Base-by-base conservation (phyloP, 495 filamentous ascomycete species). In the Lophiotrema nucula region DNA sequence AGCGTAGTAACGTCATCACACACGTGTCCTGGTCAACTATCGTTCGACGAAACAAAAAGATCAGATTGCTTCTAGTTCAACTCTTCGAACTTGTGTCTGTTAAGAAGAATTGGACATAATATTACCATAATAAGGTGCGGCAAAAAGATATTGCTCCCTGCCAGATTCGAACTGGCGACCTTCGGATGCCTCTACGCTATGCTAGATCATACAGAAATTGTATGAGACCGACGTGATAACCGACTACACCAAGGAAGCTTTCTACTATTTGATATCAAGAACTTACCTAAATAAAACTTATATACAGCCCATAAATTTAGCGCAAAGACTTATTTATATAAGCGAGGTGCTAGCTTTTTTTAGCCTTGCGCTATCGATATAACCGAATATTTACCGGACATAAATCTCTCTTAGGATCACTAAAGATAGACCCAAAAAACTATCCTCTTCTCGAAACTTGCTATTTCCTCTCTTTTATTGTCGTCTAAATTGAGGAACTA, bases 161-260 rank as follows among this genome's bases (percentile, higher is more conserved):
- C 49, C 49, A 53, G 49, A 53, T 23, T 53, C 49, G 49, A 53
- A 53, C 49, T 53, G 49, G 49, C 49, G 49, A 42, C 49, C 49
- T 53, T 53, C 8, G 49, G 49, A 53, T 53, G 21, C 4, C 49
- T 42, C 31, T 22, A 6, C 4, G 21, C 37, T 10, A 41, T 11
- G 49, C 22, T 18, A 37, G 8, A 47, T 33, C n/a, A 10, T 8
- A 35, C 12, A 37, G 8, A 13, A 5, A 35, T n/a, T 13, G n/a
- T 53, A 53, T 53, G 49, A 53, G 49, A 53, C 49, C 49, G 8
- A 53, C 49, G 49, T 53, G 49, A 53, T 53, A 53, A 53, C 49
- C 49, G 27, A 53, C 49, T 53, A 53, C 49, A 53, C 49, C 49
- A 53, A 53, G 49, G 49, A 53, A 53, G 49, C 49, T 53, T 41